These are phyloP conservation scores for Lyophyllum decastes DNA, from an alignment of 768 basidiomycete species.

Conservation along the genomic window DNA sequence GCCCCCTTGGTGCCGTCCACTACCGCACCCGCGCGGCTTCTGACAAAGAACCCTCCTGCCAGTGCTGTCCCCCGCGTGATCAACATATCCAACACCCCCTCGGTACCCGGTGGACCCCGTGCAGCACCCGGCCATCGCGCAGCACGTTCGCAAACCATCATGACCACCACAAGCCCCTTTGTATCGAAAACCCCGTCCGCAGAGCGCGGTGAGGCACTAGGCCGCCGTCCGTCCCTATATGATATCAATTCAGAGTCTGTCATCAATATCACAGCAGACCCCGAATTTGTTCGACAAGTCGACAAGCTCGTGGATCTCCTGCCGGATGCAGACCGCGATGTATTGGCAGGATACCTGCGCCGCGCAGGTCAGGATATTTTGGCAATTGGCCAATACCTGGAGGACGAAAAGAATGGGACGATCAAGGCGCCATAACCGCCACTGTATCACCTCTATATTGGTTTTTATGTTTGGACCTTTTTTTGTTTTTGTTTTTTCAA, in stretches of 20 bases:
- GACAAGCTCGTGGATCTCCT: constrained; percentile 71
- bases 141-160: constrained; percentile 69
- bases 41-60: constrained; percentile 22
- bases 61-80: constrained; percentile 28
- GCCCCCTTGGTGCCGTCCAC: constrained; percentile 20
- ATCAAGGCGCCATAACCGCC: constrained; percentile 32
- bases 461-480: too few relatives aligned
- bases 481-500: constrained; percentile 1
- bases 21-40: constrained; percentile 23
- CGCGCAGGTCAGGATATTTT: constrained; percentile 78
- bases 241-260: constrained; percentile 32
- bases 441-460: too few relatives aligned
- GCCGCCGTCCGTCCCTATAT: constrained; percentile 40
- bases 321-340: constrained; percentile 67
- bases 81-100: constrained; percentile 41
- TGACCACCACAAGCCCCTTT: constrained; percentile 36
- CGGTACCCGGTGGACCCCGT: constrained; percentile 75
- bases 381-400: constrained; percentile 85
- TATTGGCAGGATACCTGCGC: constrained; percentile 72
- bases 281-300: constrained; percentile 66
- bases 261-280: constrained; percentile 39
- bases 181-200: constrained; percentile 21
- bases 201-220: constrained; percentile 30
- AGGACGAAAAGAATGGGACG: constrained; percentile 78
- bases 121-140: constrained; percentile 59